phyloP scores from a whole-genome alignment of 805 yeast genomes.

The Kazachstania africana region DNA sequence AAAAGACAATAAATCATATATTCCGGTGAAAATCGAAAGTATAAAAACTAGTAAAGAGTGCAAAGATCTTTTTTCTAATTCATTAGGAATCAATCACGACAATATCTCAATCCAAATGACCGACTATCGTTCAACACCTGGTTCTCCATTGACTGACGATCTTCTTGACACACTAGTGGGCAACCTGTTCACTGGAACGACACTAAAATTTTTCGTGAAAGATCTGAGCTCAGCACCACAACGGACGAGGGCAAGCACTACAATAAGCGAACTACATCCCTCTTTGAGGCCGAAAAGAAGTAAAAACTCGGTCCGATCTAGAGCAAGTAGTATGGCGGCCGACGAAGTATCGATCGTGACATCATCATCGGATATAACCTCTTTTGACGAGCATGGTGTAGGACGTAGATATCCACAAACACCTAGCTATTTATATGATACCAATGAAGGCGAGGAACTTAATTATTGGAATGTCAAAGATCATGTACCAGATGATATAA shows the following conservation, averaged over 20 bases:
- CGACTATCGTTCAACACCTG: slow-evolving; percentile 52
- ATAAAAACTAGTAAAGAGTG: slow-evolving; percentile 26
- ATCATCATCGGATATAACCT: slow-evolving; percentile 22
- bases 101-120: slow-evolving; percentile 44
- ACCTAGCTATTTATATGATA: slow-evolving; percentile 24
- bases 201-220: slow-evolving; percentile 21
- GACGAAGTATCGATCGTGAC: slow-evolving; percentile 21
- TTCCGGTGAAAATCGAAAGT: slow-evolving; percentile 34
- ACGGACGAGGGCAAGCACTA: slow-evolving; percentile 13
- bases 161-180: slow-evolving; percentile 29
- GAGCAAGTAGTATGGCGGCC: slow-evolving; percentile 14
- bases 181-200: slow-evolving; percentile 24
- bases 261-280: slow-evolving; percentile 8
- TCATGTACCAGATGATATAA: slow-evolving; percentile 6
- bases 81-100: slow-evolving; percentile 22
- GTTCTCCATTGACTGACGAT: slow-evolving; percentile 43
- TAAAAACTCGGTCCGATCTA: slow-evolving; percentile 19
- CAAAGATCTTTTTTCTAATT: slow-evolving; percentile 30
- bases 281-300: slow-evolving; percentile 15
- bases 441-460: slow-evolving; percentile 11
- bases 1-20: slow-evolving; percentile 45
- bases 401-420: slow-evolving; percentile 23
- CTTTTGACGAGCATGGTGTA: slow-evolving; percentile 20
- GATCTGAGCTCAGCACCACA: slow-evolving; percentile 5
- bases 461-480: slow-evolving; percentile 24